Evolutionary conservation across 1,139 yeast species (phyloP).

Genomic region (Geotrichum aggregatum): DNA sequence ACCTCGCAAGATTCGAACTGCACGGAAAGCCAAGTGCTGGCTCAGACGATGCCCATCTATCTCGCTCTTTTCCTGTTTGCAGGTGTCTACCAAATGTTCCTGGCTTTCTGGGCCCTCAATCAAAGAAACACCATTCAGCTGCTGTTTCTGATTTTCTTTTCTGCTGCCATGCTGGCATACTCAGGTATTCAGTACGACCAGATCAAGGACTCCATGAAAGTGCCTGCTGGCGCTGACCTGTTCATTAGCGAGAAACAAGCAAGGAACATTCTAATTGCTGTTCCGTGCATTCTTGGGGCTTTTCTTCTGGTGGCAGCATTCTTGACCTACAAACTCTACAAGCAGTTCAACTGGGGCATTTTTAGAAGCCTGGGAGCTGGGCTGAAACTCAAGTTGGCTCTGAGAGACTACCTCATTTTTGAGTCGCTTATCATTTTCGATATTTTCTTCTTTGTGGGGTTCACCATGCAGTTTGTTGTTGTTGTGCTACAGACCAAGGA

Average conservation of each 20-base stretch:
- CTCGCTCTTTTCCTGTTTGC: slow-evolving; percentile 48
- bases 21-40: slow-evolving; percentile 27
- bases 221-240: slow-evolving; percentile 15
- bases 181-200: slow-evolving; percentile 52
- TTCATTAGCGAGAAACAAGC: slow-evolving; percentile 26
- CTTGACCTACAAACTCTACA: slow-evolving; percentile 41
- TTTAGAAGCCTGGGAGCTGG: slow-evolving; percentile 54
- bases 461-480: slow-evolving; percentile 52
- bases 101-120: slow-evolving; percentile 45
- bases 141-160: slow-evolving; percentile 46
- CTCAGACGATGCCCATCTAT: slow-evolving; percentile 38
- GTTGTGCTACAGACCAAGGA: slow-evolving; percentile 47
- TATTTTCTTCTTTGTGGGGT: slow-evolving; percentile 51
- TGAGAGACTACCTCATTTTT: slow-evolving; percentile 42
- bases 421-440: slow-evolving; percentile 45
- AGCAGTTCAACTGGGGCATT: slow-evolving; percentile 49
- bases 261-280: slow-evolving; percentile 43
- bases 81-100: slow-evolving; percentile 42
- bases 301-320: slow-evolving; percentile 41
- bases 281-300: slow-evolving; percentile 45
- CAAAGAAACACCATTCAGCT: slow-evolving; percentile 45
- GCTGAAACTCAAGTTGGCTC: slow-evolving; percentile 42
- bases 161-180: slow-evolving; percentile 48
- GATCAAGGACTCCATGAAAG: slow-evolving; percentile 37
- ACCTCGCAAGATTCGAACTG: slow-evolving; percentile 26